Evolutionary conservation across 768 basidiomycete species (phyloP).

Genomic region (Galerina sulciceps): DNA sequence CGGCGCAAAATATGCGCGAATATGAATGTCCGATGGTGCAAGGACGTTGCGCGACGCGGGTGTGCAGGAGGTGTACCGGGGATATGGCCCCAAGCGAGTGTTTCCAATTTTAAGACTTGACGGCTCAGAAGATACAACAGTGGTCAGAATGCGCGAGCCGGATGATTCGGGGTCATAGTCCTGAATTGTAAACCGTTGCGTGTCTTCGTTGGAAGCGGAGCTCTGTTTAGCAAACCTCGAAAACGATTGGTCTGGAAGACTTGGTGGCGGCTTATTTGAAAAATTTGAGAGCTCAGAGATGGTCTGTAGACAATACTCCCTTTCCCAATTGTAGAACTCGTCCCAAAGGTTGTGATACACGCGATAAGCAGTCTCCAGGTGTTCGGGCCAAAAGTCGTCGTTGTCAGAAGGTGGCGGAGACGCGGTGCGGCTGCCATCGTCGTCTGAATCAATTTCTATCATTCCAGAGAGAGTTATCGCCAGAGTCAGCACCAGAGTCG

Average conservation of each 20-base stretch:
- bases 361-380: conserved; percentile 25
- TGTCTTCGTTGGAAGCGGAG: not conserved
- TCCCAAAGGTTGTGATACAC: conserved; percentile 45
- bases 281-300: conserved; percentile 2
- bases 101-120: too few species aligned
- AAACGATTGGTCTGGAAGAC: not conserved
- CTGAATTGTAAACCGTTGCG: not conserved
- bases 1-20: conserved; percentile 39
- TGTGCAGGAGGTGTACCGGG: conserved; percentile 51
- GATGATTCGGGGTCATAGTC: not conserved
- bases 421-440: not conserved
- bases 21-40: not conserved
- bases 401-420: not conserved
- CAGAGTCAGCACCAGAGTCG: too few species aligned
- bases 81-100: conserved; percentile 14
- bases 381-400: conserved; percentile 12
- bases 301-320: conserved; percentile 25
- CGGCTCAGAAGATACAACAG: too few species aligned
- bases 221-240: not conserved
- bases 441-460: not conserved
- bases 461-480: too few species aligned
- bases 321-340: conserved; percentile 53
- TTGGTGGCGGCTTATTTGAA: not conserved
- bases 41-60: conserved; percentile 39
- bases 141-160: not conserved